Conservation (phyloP, 805 yeast genomes). For the Starmerella apicola region DNA sequence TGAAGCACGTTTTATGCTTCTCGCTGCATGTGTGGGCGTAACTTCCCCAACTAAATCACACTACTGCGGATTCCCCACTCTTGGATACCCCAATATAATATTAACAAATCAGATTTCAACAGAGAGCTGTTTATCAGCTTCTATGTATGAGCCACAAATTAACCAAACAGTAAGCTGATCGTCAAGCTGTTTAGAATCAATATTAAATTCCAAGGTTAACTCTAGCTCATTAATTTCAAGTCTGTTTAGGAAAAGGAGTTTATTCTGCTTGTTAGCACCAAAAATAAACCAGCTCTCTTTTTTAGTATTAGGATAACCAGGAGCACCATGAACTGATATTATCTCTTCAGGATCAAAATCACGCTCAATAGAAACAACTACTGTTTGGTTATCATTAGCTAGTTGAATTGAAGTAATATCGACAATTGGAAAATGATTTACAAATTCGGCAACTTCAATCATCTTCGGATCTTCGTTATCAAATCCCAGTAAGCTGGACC, state of each 20-base stretch:
- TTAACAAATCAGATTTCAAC: too few species aligned
- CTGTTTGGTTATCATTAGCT: constrained; percentile 37
- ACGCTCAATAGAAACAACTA: constrained; percentile 31
- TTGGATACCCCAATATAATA: too few species aligned
- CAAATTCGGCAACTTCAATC: constrained; percentile 68
- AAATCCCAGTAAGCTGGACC: constrained; percentile 49
- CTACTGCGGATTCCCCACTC: too few species aligned
- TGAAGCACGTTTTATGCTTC: too few species aligned
- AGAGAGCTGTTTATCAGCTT: constrained; percentile 64
- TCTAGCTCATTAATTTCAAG: constrained; percentile 40
- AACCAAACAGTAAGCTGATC: constrained; percentile 56
- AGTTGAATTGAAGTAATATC: constrained; percentile 47
- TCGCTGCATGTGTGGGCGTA: too few species aligned
- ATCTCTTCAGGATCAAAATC: constrained; percentile 64
- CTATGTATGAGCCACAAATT: constrained; percentile 83
- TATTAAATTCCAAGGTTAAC: constrained; percentile 33
- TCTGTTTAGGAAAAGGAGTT: constrained; percentile 63
- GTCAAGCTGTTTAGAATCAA: constrained; percentile 32
- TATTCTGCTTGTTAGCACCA: constrained; percentile 50
- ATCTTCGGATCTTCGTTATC: constrained; percentile 34
- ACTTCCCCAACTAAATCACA: too few species aligned
- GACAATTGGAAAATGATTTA: constrained; percentile 77
- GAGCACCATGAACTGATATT: constrained; percentile 28
- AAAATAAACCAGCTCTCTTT: constrained; percentile 24
- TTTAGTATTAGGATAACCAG: background rate